A percentile compares a stretch with the other conserved stretches of the same genome.
These are phyloP conservation scores for Balakata baccata DNA, from an alignment of 345 rosid genomes.

Conservation along the genomic window DNA sequence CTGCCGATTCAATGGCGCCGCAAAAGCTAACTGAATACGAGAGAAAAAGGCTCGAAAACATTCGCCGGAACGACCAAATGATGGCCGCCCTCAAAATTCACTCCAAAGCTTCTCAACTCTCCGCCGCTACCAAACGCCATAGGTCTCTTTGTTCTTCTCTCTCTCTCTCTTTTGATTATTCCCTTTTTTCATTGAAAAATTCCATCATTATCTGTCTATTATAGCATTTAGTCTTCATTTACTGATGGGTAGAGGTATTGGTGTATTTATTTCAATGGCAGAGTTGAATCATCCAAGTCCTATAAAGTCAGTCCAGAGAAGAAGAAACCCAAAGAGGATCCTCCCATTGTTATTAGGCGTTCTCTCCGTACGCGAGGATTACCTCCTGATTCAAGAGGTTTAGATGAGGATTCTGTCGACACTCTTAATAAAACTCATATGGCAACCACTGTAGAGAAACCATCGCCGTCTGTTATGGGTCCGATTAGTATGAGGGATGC, in stretches of 20 bases:
- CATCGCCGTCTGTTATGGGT: conserved; percentile 30
- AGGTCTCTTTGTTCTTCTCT: conserved; percentile 35
- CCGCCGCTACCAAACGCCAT: conserved; percentile 51
- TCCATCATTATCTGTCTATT: not conserved
- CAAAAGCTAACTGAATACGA: conserved; percentile 67
- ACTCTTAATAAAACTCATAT: conserved; percentile 1
- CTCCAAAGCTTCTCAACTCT: conserved; percentile 50
- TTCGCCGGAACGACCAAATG: conserved; percentile 67
- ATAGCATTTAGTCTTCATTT: not conserved
- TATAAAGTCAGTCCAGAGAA: conserved; percentile 42
- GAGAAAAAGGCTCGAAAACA: conserved; percentile 69
- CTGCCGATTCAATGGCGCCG: conserved; percentile 48
- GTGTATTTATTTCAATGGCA: conserved; percentile 13
- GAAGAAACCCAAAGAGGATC: conserved; percentile 42
- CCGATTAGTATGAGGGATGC: conserved; percentile 52
- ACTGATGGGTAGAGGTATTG: not conserved
- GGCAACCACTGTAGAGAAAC: conserved; percentile 8
- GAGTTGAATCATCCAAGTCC: conserved; percentile 38
- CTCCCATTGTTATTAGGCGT: conserved; percentile 51
- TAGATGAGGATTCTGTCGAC: conserved; percentile 27
- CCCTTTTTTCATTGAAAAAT: too few relatives aligned
- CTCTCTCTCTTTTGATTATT: not conserved
- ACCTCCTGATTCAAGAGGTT: conserved; percentile 54
- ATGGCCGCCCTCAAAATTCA: conserved; percentile 70
- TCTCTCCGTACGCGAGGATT: conserved; percentile 68